phyloP scores from a whole-genome alignment of 345 rosid species.

The Populus nigra region DNA sequence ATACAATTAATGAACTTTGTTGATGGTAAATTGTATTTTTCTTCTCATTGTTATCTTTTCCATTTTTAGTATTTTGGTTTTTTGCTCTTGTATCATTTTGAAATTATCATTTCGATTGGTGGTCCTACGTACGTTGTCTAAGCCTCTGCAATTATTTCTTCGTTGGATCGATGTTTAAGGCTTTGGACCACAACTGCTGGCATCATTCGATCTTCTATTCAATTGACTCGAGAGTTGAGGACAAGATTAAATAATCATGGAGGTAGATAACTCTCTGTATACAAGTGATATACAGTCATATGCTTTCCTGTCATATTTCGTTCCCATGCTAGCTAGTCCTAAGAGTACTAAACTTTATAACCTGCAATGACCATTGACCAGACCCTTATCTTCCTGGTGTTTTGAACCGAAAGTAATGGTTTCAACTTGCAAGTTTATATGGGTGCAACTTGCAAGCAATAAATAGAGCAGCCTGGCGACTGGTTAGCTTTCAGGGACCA shows the following conservation, averaged over 20 bases:
- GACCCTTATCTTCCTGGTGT: constrained; percentile 1
- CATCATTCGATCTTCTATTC: constrained; percentile 4
- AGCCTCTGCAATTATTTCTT: background rate
- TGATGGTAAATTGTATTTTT: constrained; percentile 4
- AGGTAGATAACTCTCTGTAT: background rate
- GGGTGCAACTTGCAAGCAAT: background rate
- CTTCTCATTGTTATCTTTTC: constrained; percentile 5
- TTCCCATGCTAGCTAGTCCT: background rate
- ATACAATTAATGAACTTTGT: background rate
- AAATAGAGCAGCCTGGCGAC: background rate
- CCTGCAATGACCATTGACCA: background rate
- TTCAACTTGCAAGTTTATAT: background rate
- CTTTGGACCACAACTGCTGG: constrained; percentile 17
- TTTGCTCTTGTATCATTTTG: constrained; percentile 2
- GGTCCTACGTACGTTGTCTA: constrained; percentile 8
- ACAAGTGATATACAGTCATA: no score
- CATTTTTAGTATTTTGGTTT: constrained; percentile 4
- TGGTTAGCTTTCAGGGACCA: background rate
- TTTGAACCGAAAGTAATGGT: constrained; percentile 3
- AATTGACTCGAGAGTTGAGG: background rate
- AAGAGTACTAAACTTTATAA: background rate
- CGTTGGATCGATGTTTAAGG: background rate
- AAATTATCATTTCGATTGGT: constrained; percentile 9
- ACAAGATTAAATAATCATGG: background rate
- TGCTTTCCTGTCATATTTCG: background rate